These are phyloP conservation scores for Cladosporium halotolerans DNA, from an alignment of 2,329 filamentous ascomycete species.

Conservation along the genomic window DNA sequence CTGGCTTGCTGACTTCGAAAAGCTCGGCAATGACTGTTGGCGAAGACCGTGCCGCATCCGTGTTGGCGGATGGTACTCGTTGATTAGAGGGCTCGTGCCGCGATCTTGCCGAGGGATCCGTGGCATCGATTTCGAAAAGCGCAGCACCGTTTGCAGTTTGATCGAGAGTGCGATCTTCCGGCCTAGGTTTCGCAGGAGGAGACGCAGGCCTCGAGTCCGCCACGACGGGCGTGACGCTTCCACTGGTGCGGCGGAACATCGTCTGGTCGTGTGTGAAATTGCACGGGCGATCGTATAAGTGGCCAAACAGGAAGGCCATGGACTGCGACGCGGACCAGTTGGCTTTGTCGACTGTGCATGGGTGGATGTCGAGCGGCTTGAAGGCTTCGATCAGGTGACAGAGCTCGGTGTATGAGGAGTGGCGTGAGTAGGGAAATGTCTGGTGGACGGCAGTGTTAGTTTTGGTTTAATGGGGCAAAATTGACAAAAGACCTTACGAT, in stretches of 20 bases:
- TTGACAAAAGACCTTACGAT: conserved; percentile 20
- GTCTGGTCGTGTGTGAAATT: conserved; percentile 59
- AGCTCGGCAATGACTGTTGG: no score
- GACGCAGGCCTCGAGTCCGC: not conserved
- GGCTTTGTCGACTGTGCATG: conserved; percentile 62
- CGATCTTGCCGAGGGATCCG: not conserved
- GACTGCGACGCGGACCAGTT: conserved; percentile 60
- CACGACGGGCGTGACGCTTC: not conserved
- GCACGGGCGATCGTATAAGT: conserved; percentile 52
- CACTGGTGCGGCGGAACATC: conserved; percentile 41
- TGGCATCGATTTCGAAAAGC: not conserved
- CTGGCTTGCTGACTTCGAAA: no score
- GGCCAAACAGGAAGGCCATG: conserved; percentile 65
- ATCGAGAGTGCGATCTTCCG: not conserved
- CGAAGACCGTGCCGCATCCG: no score
- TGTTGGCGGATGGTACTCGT: no score
- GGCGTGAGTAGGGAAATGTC: conserved; percentile 78
- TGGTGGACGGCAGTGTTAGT: conserved; percentile 11
- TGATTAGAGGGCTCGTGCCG: no score
- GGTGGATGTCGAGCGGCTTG: conserved; percentile 69
- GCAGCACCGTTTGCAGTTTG: no score
- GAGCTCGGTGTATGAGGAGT: conserved; percentile 79
- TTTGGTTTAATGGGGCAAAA: not conserved
- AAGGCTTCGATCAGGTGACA: conserved; percentile 64
- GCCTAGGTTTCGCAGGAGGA: not conserved